Evolutionary conservation across 2,329 filamentous ascomycete species (phyloP), one percentile per base, ranked within the genome.

Genomic region (Dothideomycetes sp.): DNA sequence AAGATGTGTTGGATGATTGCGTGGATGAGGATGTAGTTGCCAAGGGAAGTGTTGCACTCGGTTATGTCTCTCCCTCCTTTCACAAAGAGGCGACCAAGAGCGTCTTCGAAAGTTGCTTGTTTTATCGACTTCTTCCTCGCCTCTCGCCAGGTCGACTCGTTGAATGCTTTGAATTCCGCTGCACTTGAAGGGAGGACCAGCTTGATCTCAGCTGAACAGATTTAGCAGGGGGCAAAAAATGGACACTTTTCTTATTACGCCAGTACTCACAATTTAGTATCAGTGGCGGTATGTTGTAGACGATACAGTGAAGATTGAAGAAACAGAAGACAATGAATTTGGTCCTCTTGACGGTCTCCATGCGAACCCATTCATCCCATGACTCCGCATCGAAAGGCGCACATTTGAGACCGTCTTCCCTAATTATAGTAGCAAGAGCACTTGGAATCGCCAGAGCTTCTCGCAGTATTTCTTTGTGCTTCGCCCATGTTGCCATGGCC

Each of bases 1-100:
- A 79, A 84, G 12, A 85, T 78, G 45, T 84, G 79, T 49, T 85
- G 81, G 9, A 84, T 70, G 17, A 86, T 56, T 3, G 79, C 79
- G 50, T 84, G 79, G 3, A 85, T 79, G 24, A 86, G 64, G 5
- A 83, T 72, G 47, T 85, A 84, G 49, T 81, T 81, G 1, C 79
- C 81, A 5, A 55, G 50, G 5, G 53, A 55, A 2, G 55, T 56
- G 18, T 52, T 57, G 24, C 44, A 49, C 32, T 57, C 49, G 3
- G 56, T 57, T 11, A 58, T 49, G 24, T 58, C 52, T 14, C 53
- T 42, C 5, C 56, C 55, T 29, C 52, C 47, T 38, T 52, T 54
- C 1, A 54, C 55, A 27, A 60, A 60, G 2, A 60, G 47, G n/a
- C 46, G 50, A 32, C 55, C 52, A 7, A 59, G 40, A 3, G 57